Conservation (phyloP, 345 rosid species). For the Syzygium grande region DNA sequence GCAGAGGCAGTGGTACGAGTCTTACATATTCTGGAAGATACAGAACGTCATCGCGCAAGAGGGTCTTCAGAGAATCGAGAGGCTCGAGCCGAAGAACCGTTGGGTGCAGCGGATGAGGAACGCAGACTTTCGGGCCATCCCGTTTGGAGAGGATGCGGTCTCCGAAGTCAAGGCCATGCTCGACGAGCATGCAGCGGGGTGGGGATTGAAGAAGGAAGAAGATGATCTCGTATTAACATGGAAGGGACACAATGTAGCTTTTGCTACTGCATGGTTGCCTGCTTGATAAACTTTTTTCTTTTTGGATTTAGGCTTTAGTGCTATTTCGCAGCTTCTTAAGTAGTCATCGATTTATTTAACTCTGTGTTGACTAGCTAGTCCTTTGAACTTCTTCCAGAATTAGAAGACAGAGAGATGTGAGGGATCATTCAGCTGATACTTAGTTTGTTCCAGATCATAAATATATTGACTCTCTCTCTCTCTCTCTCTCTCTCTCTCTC, state of each 20-base stretch:
- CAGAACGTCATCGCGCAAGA: slow-evolving; percentile 79
- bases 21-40: slow-evolving; percentile 67
- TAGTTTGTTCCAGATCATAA: not conserved
- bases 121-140: slow-evolving; percentile 39
- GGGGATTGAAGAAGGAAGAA: slow-evolving; percentile 87
- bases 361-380: not conserved
- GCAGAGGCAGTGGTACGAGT: slow-evolving; percentile 82
- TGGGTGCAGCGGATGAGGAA: slow-evolving; percentile 77
- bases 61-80: slow-evolving; percentile 68
- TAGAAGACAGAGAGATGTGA: not conserved
- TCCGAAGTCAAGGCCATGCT: slow-evolving; percentile 70
- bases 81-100: slow-evolving; percentile 54
- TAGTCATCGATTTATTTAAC: not conserved
- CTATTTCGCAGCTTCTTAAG: not conserved
- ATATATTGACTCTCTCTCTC: not conserved
- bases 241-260: slow-evolving; percentile 93
- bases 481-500: not conserved
- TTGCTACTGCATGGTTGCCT: slow-evolving; percentile 83
- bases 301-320: not conserved
- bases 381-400: not conserved
- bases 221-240: slow-evolving; percentile 81
- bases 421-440: not conserved
- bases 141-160: slow-evolving; percentile 46
- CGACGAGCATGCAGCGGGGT: slow-evolving; percentile 84
- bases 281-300: slow-evolving; percentile 8